Percentiles rank a stretch among this genome's conserved stretches.
These are phyloP conservation scores for Cucurbita moschata DNA, from an alignment of 306 rosid genomes.

Conservation along the genomic window DNA sequence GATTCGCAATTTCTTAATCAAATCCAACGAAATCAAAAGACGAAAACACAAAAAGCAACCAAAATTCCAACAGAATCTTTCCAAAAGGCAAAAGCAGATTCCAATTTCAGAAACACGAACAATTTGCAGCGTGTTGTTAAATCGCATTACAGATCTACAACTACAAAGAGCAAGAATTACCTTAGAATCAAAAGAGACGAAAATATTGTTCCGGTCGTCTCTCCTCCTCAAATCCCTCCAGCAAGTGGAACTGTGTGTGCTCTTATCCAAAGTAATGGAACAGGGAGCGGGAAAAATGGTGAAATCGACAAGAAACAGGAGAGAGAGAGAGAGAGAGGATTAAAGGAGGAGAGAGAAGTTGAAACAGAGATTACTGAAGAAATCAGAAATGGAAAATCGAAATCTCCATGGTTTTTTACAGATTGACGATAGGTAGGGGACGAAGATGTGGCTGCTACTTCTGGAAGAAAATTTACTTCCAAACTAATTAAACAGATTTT, in stretches of 20 bases:
- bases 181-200: not conserved
- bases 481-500: not conserved
- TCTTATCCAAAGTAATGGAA: conserved; percentile 1
- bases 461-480: not conserved
- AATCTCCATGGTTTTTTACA: not conserved
- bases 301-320: not conserved
- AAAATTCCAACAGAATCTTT: not conserved
- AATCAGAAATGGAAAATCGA: not conserved
- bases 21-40: not conserved
- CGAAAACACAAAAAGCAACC: not conserved
- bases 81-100: not conserved
- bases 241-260: not conserved
- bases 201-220: not conserved
- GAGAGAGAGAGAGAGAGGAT: not conserved
- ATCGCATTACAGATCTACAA: not conserved
- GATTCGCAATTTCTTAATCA: conserved; percentile 1
- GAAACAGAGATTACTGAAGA: not conserved
- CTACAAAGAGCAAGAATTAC: not conserved
- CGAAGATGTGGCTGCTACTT: not conserved
- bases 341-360: not conserved
- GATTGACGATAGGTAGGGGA: not conserved
- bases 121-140: not conserved
- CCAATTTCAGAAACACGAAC: not conserved
- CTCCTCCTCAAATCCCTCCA: not conserved
- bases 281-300: not conserved